Percentiles rank a stretch among this genome's conserved stretches.
These are phyloP conservation scores for Penicillium sp. DNA, from an alignment of 2,329 filamentous ascomycete genomes.

Conservation along the genomic window DNA sequence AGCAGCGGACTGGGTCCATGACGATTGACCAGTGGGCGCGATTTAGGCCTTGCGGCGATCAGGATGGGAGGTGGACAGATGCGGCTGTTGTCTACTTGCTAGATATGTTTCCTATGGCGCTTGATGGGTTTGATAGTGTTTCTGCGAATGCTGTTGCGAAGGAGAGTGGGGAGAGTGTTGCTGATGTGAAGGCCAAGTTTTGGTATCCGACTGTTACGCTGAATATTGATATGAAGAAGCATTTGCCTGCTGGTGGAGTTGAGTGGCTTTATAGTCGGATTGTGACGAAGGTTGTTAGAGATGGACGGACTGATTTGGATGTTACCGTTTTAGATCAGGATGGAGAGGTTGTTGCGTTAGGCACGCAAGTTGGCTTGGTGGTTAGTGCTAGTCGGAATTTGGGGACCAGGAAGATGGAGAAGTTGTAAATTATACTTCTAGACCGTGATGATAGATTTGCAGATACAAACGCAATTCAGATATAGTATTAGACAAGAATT, in stretches of 20 bases:
- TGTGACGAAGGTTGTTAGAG: conserved; percentile 64
- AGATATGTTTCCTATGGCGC: conserved; percentile 68
- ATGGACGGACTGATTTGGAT: conserved; percentile 74
- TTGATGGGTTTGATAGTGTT: conserved; percentile 52
- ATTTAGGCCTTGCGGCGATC: conserved; percentile 52
- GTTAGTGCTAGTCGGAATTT: conserved; percentile 65
- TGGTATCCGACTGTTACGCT: conserved; percentile 78
- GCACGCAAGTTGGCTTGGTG: conserved; percentile 66
- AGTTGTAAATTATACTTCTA: conserved; percentile 20
- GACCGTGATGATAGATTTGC: background rate
- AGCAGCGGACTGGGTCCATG: conserved; percentile 13
- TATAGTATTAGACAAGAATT: background rate
- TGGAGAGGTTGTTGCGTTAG: conserved; percentile 66
- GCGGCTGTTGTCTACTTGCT: conserved; percentile 63
- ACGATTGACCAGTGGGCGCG: conserved; percentile 67
- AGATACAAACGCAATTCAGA: background rate
- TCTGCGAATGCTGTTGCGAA: conserved; percentile 30
- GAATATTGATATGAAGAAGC: conserved; percentile 75
- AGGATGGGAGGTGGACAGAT: conserved; percentile 59
- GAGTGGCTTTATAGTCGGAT: conserved; percentile 71
- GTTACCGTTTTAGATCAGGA: conserved; percentile 64
- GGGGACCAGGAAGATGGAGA: conserved; percentile 42
- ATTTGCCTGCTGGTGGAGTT: conserved; percentile 64
- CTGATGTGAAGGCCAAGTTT: conserved; percentile 44
- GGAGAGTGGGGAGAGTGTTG: conserved; percentile 20